Evolutionary conservation across 768 basidiomycete species (phyloP).

Genomic region (Termitomyces sp.): DNA sequence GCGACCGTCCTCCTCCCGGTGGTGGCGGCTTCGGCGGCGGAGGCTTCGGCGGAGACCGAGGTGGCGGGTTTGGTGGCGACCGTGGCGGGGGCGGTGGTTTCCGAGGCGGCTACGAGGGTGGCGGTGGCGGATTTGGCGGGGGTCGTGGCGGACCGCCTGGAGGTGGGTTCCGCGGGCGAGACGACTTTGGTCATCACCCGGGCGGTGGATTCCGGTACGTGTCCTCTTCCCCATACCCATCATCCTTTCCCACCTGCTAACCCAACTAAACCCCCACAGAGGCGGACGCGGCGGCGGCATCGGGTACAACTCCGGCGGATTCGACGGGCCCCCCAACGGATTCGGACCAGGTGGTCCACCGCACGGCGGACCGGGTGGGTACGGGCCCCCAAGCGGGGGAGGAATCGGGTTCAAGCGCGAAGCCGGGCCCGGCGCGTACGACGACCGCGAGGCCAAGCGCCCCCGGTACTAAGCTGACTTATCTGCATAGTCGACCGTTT

Average conservation of each 20-base stretch:
- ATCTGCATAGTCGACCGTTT: neutral
- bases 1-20: conserved; percentile 37
- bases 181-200: conserved; percentile 25
- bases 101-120: conserved; percentile 33
- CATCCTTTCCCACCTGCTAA: neutral
- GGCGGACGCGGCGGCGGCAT: conserved; percentile 72
- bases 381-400: conserved; percentile 38
- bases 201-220: conserved; percentile 51
- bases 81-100: conserved; percentile 36
- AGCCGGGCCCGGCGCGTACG: conserved; percentile 64
- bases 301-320: conserved; percentile 61
- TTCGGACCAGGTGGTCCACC: conserved; percentile 30
- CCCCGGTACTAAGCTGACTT: conserved; percentile 59
- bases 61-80: conserved; percentile 36
- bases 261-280: conserved; percentile 25
- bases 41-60: conserved; percentile 39
- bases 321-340: conserved; percentile 49
- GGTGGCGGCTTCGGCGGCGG: conserved; percentile 28
- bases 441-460: conserved; percentile 80
- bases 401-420: conserved; percentile 78
- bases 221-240: neutral
- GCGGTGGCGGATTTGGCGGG: conserved; percentile 27
- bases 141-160: conserved; percentile 35
- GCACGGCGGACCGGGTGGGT: conserved; percentile 28
- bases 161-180: conserved; percentile 31